phyloP scores from a whole-genome alignment of 2,329 filamentous ascomycete species.

The Davidsoniella eucalypti region DNA sequence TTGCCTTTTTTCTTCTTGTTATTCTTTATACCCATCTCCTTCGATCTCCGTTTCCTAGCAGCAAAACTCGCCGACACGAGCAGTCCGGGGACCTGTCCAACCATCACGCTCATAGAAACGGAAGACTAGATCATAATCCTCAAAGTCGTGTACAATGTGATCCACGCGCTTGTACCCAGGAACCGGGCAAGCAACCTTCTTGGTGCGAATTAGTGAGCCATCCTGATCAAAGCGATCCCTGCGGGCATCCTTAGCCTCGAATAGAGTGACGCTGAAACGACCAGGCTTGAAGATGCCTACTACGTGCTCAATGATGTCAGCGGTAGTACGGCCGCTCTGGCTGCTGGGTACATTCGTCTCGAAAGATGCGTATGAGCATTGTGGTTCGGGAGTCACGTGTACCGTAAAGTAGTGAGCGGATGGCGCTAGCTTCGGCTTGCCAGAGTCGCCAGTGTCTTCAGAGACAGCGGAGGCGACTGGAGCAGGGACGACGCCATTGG shows the following conservation, averaged over 20 bases:
- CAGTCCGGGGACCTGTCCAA: conserved; percentile 40
- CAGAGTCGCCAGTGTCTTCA: conserved; percentile 12
- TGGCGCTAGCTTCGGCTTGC: conserved; percentile 17
- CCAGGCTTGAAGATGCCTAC: conserved; percentile 93
- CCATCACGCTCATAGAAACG: conserved; percentile 88
- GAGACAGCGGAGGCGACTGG: conserved; percentile 36
- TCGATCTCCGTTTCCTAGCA: not conserved
- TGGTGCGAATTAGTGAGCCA: conserved; percentile 22
- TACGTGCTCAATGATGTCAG: conserved; percentile 83
- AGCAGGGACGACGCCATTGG: conserved; percentile 85
- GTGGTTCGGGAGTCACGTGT: conserved; percentile 90
- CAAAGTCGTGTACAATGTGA: conserved; percentile 90
- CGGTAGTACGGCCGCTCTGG: conserved; percentile 74
- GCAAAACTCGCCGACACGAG: conserved; percentile 35
- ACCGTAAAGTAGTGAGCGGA: conserved; percentile 91
- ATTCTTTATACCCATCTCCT: not conserved
- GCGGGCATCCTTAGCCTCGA: conserved; percentile 57
- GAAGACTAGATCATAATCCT: conserved; percentile 94
- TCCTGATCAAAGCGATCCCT: conserved; percentile 8
- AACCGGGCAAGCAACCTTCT: conserved; percentile 36
- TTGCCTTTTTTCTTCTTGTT: not conserved
- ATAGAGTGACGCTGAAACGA: conserved; percentile 93
- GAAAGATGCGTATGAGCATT: conserved; percentile 95
- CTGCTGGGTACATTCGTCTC: conserved; percentile 92
- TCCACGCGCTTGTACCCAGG: conserved; percentile 79